A percentile compares a stretch with the other conserved stretches of the same genome.
phyloP scores from a whole-genome alignment of 2,329 filamentous ascomycete species.

The Talaromyces funiculosus region DNA sequence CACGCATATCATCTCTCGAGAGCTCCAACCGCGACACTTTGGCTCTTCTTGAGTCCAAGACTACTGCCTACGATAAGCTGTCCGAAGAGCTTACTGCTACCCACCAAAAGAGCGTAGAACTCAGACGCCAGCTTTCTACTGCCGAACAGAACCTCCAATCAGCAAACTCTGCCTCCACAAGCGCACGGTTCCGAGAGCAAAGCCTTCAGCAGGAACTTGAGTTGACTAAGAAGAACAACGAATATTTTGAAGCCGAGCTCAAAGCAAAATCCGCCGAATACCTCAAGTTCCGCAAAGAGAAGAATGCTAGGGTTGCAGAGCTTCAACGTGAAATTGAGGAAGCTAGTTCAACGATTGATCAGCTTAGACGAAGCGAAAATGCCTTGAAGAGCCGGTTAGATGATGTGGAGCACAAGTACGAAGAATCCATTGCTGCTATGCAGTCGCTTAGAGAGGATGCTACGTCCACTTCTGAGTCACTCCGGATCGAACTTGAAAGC shows the following conservation, averaged over 20 bases:
- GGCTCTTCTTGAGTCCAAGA: slow-evolving; percentile 83
- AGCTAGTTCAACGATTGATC: slow-evolving; percentile 67
- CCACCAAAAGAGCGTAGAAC: slow-evolving; percentile 78
- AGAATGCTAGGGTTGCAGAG: slow-evolving; percentile 80
- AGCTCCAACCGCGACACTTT: slow-evolving; percentile 88
- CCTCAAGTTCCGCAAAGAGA: slow-evolving; percentile 89
- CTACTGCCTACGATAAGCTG: slow-evolving; percentile 75
- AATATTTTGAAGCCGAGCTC: slow-evolving; percentile 88
- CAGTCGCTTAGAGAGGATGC: slow-evolving; percentile 81
- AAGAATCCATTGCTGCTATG: slow-evolving; percentile 73
- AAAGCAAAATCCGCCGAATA: slow-evolving; percentile 85
- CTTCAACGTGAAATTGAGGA: slow-evolving; percentile 88
- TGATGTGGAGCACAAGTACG: slow-evolving; percentile 77
- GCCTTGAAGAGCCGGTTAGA: slow-evolving; percentile 74
- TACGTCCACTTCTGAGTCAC: slow-evolving; percentile 75
- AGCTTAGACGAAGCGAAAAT: slow-evolving; percentile 72
- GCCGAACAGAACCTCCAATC: slow-evolving; percentile 80
- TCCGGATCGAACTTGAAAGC: slow-evolving; percentile 78
- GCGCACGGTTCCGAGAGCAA: slow-evolving; percentile 84
- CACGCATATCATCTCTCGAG: slow-evolving; percentile 80
- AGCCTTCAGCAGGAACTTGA: slow-evolving; percentile 86
- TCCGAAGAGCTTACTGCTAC: slow-evolving; percentile 81
- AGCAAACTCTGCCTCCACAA: slow-evolving; percentile 71
- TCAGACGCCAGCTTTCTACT: slow-evolving; percentile 73
- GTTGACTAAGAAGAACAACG: slow-evolving; percentile 78